Base-by-base conservation (phyloP, 805 yeast species). In the Sugiyamaella marilandica region DNA sequence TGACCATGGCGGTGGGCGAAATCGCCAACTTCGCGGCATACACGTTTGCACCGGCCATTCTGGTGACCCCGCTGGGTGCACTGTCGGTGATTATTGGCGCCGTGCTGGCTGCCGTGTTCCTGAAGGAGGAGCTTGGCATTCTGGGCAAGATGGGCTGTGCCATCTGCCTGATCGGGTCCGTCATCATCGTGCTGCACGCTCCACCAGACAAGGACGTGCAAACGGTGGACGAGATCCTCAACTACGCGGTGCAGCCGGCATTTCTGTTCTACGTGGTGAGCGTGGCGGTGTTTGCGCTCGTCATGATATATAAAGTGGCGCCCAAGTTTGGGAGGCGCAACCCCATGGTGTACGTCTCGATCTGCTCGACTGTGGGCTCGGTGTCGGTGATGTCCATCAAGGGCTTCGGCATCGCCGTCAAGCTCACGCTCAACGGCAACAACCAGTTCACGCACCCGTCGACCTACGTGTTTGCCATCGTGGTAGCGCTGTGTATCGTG, bases 61-160 rank as follows among this genome's bases (percentile, higher is more conserved):
- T 89, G 60, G 97, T 89, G 41, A 89, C 97, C 3, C 97, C 97
- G 5, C 73, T 89, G 51, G 97, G 97, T 10, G 97, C 97, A 0
- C 73, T 89, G 26, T 82, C 91, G 7, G 97, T 89, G 21, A 87
- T 89, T 58, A 89, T 89, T 55, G 97, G 97, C 13, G 96, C 97
- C 1, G 88, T 89, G 5, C 73, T 89, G 57, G 97, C 97, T 0
- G 85, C 96, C 2, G 67, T 89, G 2, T 88, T 89, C 64, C 73
- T 89, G 58, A 84, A 85, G 63, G 97, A 89, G 67, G 94, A 88
- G 63, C 77, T 89, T 55, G 97, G 97, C 1, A 79, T 85, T 9
- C 73, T 89, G 62, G 97, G 97, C 11, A 86, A 84, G 68, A 79
- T 90, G 84, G 97, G 97, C 2, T 90, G 96, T 72, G 95, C 95